phyloP scores from a whole-genome alignment of 192 early-diverging fungal genomes.

The Podila minutissima region DNA sequence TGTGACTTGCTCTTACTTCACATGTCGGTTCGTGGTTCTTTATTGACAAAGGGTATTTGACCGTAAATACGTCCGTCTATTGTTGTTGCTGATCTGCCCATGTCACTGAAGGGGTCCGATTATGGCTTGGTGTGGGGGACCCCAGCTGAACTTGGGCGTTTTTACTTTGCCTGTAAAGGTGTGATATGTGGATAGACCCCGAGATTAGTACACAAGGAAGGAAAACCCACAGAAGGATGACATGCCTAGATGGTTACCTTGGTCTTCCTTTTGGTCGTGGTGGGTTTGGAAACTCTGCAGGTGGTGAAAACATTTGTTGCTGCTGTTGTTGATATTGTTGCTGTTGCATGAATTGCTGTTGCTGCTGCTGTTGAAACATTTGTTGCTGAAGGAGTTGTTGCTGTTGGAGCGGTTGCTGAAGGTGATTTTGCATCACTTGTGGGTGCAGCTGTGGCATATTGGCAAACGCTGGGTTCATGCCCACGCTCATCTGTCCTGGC shows the following conservation, averaged over 20 bases:
- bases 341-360: slow-evolving; percentile 21
- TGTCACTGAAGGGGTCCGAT: slow-evolving; percentile 33
- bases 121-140: slow-evolving; percentile 28
- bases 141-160: slow-evolving; percentile 34
- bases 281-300: slow-evolving; percentile 32
- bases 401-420: slow-evolving; percentile 12
- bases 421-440: slow-evolving; percentile 37
- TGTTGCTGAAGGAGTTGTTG: slow-evolving; percentile 1
- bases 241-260: slow-evolving; percentile 16
- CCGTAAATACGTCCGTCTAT: not conserved
- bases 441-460: slow-evolving; percentile 43
- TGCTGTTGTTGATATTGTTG: slow-evolving; percentile 15
- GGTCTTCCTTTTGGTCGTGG: slow-evolving; percentile 48
- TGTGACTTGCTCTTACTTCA: not conserved
- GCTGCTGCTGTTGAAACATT: slow-evolving; percentile 11
- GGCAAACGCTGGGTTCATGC: slow-evolving; percentile 23
- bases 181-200: not conserved
- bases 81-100: slow-evolving; percentile 46
- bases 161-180: slow-evolving; percentile 34
- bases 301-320: not conserved
- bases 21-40: not conserved
- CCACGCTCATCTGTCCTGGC: slow-evolving; percentile 34
- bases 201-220: not conserved
- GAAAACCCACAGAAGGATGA: not conserved
- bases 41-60: too few species aligned